Evolutionary conservation across 2,329 filamentous ascomycete species (phyloP).

Genomic region (Elsinoe perseae): DNA sequence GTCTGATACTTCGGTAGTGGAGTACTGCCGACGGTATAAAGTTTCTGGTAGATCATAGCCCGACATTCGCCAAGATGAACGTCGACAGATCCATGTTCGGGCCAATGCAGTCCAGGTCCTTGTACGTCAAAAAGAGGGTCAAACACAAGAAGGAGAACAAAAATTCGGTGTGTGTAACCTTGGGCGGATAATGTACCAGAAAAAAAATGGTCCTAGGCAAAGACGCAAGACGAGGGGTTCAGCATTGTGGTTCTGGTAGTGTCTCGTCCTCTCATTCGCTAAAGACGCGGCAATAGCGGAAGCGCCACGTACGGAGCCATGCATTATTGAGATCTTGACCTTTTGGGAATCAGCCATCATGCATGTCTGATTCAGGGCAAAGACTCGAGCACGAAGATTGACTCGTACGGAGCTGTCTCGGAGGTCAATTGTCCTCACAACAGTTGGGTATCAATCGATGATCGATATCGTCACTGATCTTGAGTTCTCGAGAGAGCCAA

Average conservation of each 20-base stretch:
- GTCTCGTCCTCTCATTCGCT: conserved; percentile 11
- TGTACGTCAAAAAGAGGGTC: neutral
- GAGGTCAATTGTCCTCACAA: neutral
- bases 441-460: neutral
- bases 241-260: conserved; percentile 11
- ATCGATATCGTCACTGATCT: conserved; percentile 1
- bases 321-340: neutral
- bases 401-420: conserved; percentile 10
- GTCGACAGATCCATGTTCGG: neutral
- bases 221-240: conserved; percentile 12
- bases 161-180: conserved; percentile 3
- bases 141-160: neutral
- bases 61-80: neutral
- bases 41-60: neutral
- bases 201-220: conserved; percentile 2
- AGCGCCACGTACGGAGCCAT: conserved; percentile 11
- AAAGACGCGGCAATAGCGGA: conserved; percentile 1
- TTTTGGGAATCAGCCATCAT: neutral
- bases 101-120: too few species aligned
- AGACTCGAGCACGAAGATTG: neutral
- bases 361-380: neutral
- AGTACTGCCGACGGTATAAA: neutral
- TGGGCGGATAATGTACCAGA: conserved; percentile 12
- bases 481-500: neutral
- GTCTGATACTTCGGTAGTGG: neutral